Percentiles rank a stretch among this genome's conserved stretches.
Evolutionary conservation across 371 early-diverging fungal species (phyloP).

Genomic region (Mucor racemosus): DNA sequence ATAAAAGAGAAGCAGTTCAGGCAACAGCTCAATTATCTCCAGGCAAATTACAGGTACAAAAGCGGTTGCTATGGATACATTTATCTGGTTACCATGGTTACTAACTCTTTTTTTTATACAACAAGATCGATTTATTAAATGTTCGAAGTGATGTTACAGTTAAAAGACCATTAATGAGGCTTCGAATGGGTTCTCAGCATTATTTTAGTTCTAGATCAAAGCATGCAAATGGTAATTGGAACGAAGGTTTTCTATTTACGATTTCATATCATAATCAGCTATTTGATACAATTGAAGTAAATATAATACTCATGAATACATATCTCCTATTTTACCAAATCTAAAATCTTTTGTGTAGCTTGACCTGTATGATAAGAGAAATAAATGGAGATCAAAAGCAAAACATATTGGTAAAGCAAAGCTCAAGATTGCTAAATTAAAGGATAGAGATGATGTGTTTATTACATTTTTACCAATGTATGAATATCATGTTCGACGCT

Average conservation of each 20-base stretch:
- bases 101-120: not conserved
- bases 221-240: conserved; percentile 48
- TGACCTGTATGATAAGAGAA: conserved; percentile 50
- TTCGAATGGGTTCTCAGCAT: conserved; percentile 51
- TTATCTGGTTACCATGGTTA: not conserved
- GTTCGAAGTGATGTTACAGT: conserved; percentile 41
- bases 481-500: conserved; percentile 50
- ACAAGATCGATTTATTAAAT: conserved; percentile 53
- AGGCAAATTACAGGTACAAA: conserved; percentile 43
- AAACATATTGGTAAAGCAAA: conserved; percentile 55
- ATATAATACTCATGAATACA: not conserved
- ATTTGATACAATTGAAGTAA: conserved; percentile 44
- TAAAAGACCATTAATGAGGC: conserved; percentile 46
- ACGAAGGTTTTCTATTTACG: conserved; percentile 37
- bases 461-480: conserved; percentile 59
- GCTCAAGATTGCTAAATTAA: conserved; percentile 41
- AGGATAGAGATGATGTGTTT: conserved; percentile 46
- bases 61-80: not conserved
- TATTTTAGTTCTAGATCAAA: conserved; percentile 45
- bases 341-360: conserved; percentile 13
- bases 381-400: conserved; percentile 39
- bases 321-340: not conserved
- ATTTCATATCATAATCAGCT: conserved; percentile 13
- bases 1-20: conserved; percentile 32
- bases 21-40: conserved; percentile 18